A percentile compares a stretch with the other conserved stretches of the same genome.
These are phyloP conservation scores for Protomyces inundatus DNA, from an alignment of 1,139 yeast species.

Conservation along the genomic window DNA sequence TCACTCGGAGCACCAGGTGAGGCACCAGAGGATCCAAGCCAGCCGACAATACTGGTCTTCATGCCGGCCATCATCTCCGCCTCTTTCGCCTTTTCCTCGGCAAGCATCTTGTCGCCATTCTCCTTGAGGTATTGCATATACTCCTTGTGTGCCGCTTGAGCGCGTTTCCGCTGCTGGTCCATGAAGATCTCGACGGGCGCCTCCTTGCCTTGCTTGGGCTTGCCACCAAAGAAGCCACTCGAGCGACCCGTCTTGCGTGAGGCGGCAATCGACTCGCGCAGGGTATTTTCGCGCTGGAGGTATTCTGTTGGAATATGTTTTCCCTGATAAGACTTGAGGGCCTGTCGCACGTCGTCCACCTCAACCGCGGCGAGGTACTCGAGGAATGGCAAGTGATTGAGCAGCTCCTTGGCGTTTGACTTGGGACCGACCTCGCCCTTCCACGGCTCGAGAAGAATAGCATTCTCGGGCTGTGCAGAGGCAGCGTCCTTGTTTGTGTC, in stretches of 20 bases:
- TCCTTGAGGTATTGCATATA: constrained; percentile 79
- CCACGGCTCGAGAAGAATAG: constrained; percentile 80
- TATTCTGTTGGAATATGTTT: constrained; percentile 74
- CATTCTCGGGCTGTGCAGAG: constrained; percentile 85
- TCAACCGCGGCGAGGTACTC: constrained; percentile 93
- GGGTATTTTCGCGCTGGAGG: constrained; percentile 63
- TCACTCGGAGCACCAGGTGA: not conserved
- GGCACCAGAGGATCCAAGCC: not conserved
- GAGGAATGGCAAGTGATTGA: constrained; percentile 80
- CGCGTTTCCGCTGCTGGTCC: constrained; percentile 86
- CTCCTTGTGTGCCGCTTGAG: constrained; percentile 80
- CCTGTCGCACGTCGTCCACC: constrained; percentile 83
- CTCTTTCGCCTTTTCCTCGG: constrained; percentile 56
- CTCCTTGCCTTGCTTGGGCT: constrained; percentile 52
- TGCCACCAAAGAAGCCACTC: constrained; percentile 43
- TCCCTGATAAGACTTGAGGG: constrained; percentile 63
- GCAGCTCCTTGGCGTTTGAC: constrained; percentile 67
- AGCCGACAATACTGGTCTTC: constrained; percentile 18
- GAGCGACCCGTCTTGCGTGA: constrained; percentile 46
- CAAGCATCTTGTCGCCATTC: constrained; percentile 79
- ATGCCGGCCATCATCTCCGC: constrained; percentile 14
- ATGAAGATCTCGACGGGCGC: constrained; percentile 76
- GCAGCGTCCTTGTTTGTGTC: constrained; percentile 73
- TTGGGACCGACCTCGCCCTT: constrained; percentile 50
- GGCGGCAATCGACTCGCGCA: constrained; percentile 64